These are phyloP conservation scores for Tetratostichococcus sp. DNA, from an alignment of 139 green algal genomes.

Conservation along the genomic window DNA sequence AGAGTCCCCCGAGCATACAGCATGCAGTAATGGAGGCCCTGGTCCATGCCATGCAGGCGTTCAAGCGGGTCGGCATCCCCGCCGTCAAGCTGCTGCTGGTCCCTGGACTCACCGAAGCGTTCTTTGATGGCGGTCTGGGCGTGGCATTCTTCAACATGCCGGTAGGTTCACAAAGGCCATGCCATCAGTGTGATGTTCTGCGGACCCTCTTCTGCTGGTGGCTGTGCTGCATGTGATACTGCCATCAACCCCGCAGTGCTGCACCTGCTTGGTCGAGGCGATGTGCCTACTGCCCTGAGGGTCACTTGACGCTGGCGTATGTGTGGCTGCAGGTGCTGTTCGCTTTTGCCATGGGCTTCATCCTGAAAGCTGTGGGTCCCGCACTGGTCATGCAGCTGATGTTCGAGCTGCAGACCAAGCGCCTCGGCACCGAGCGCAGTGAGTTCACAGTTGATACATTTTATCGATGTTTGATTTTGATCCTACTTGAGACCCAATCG, in stretches of 20 bases:
- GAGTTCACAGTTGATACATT: background rate
- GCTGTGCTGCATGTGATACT: too few relatives aligned
- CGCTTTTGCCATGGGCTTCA: slow-evolving; percentile 73
- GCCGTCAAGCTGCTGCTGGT: slow-evolving; percentile 42
- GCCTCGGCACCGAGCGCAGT: slow-evolving; percentile 38
- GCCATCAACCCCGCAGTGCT: too few relatives aligned
- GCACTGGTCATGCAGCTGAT: slow-evolving; percentile 81
- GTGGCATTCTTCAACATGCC: slow-evolving; percentile 49
- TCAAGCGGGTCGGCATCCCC: slow-evolving; percentile 32
- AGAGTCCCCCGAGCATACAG: too few relatives aligned
- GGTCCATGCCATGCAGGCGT: slow-evolving; percentile 23
- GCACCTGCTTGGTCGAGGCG: too few relatives aligned
- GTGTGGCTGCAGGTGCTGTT: slow-evolving; percentile 31
- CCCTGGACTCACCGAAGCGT: slow-evolving; percentile 60
- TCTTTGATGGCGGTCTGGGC: slow-evolving; percentile 56
- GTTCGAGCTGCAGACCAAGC: slow-evolving; percentile 74
- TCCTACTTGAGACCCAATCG: too few relatives aligned
- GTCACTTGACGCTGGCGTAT: too few relatives aligned
- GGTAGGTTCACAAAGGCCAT: background rate
- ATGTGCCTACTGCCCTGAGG: too few relatives aligned
- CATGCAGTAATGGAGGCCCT: too few relatives aligned
- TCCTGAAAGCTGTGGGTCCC: slow-evolving; percentile 77
- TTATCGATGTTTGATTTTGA: background rate
- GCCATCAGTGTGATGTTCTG: too few relatives aligned
- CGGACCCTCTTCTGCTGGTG: too few relatives aligned